Evolutionary conservation across 176 grass and related monocot genomes (phyloP).

Genomic region (Aegilops sharonensis): DNA sequence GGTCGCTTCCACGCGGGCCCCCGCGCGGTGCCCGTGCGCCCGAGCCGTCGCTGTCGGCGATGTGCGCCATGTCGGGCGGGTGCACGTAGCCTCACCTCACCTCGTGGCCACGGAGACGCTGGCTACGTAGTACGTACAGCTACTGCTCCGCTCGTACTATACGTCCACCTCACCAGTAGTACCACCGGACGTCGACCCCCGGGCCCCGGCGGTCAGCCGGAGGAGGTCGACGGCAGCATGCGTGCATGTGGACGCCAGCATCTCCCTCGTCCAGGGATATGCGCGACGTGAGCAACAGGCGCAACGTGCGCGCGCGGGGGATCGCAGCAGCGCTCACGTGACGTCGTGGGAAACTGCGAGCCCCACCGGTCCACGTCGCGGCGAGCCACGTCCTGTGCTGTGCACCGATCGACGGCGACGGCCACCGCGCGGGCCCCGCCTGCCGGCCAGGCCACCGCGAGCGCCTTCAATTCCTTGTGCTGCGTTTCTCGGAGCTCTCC

Average conservation of each 20-base stretch:
- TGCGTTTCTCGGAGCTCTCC: no score
- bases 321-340: background rate
- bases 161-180: background rate
- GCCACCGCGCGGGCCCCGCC: background rate
- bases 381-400: background rate
- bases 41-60: background rate
- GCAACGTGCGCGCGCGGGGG: background rate
- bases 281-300: background rate
- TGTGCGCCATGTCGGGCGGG: background rate
- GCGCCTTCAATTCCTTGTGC: background rate
- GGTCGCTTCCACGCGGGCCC: background rate
- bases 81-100: background rate
- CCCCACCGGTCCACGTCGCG: slow-evolving; percentile 1
- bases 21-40: background rate
- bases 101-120: background rate
- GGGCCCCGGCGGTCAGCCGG: no score
- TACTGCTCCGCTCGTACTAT: background rate
- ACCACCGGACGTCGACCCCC: background rate
- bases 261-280: background rate
- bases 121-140: background rate
- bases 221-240: background rate
- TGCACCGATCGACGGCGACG: background rate
- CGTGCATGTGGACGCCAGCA: background rate
- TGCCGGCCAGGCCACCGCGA: background rate
- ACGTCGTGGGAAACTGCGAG: background rate